phyloP scores from a whole-genome alignment of 768 basidiomycete species.

The Pleurotus djamor region DNA sequence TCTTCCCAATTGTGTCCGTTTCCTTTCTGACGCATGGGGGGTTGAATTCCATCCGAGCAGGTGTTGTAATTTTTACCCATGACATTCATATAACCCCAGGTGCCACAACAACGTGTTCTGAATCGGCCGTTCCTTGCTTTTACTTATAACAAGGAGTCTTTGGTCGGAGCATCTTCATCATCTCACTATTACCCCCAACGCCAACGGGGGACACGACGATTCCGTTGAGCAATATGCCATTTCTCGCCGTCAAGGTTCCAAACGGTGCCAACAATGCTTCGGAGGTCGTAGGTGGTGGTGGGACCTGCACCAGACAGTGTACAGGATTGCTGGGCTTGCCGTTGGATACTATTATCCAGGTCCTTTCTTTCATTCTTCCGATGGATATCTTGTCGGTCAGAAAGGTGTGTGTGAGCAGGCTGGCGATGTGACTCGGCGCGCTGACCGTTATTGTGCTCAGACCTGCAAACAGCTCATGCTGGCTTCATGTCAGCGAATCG shows the following conservation, averaged over 20 bases:
- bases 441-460: conserved; percentile 10
- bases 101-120: conserved; percentile 4
- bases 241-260: conserved; percentile 1
- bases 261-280: not conserved
- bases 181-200: too few relatives aligned
- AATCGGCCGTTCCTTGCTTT: not conserved
- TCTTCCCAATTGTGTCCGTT: not conserved
- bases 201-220: not conserved
- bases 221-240: not conserved
- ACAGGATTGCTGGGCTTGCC: conserved; percentile 7
- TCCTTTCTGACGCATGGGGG: not conserved
- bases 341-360: conserved; percentile 15
- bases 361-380: conserved; percentile 14
- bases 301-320: too few relatives aligned
- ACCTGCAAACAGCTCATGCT: conserved; percentile 16
- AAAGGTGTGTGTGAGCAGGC: not conserved
- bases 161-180: too few relatives aligned
- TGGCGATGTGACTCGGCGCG: not conserved
- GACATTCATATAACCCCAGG: conserved; percentile 1
- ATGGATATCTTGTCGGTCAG: conserved; percentile 16
- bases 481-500: conserved; percentile 17
- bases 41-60: not conserved
- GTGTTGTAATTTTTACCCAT: not conserved
- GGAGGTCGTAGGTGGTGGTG: too few relatives aligned
- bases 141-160: not conserved